A percentile compares a stretch with the other conserved stretches of the same genome.
phyloP scores from a whole-genome alignment of 306 rosid species.

The Prunus davidiana region DNA sequence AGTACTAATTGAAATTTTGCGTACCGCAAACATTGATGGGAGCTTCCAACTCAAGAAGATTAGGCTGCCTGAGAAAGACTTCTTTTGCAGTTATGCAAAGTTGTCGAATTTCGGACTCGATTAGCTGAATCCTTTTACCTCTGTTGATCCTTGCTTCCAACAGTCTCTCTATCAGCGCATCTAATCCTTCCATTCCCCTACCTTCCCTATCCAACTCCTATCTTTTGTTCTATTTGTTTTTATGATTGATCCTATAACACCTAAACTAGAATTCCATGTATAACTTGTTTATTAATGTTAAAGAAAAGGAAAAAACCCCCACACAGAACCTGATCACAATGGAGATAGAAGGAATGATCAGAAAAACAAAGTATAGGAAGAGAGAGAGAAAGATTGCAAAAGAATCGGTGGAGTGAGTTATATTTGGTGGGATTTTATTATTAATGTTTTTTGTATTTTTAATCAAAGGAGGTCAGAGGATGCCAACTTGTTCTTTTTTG shows the following conservation, averaged over 20 bases:
- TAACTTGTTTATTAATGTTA: neutral
- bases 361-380: neutral
- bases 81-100: conserved; percentile 72
- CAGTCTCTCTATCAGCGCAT: conserved; percentile 68
- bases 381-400: neutral
- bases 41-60: conserved; percentile 77
- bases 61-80: conserved; percentile 72
- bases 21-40: conserved; percentile 92
- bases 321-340: neutral
- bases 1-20: neutral
- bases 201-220: neutral
- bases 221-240: neutral
- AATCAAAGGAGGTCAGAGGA: conserved; percentile 9
- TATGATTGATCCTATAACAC: neutral
- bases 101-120: conserved; percentile 74
- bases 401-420: neutral
- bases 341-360: neutral
- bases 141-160: conserved; percentile 66
- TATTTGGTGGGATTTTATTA: conserved; percentile 7
- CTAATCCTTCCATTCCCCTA: conserved; percentile 78
- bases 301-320: neutral
- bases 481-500: neutral
- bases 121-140: conserved; percentile 61
- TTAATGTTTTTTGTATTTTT: neutral
- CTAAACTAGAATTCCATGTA: neutral